phyloP scores from a whole-genome alignment of 352 stramenopile species.

The Phytophthora tentaculata region DNA sequence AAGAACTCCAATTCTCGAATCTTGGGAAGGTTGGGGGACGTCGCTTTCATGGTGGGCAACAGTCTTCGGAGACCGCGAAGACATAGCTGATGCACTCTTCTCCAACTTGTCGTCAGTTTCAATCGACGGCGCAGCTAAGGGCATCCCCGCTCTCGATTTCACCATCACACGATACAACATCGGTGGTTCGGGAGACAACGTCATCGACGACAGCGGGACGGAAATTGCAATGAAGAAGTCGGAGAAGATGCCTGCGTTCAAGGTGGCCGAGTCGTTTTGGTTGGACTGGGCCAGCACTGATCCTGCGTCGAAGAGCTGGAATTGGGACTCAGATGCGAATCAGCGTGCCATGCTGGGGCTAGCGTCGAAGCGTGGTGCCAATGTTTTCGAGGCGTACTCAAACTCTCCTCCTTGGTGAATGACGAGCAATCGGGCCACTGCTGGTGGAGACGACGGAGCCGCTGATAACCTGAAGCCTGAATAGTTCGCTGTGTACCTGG shows the following conservation, averaged over 20 bases:
- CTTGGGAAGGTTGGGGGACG: conserved; percentile 53
- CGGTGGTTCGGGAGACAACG: conserved; percentile 41
- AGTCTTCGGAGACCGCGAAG: conserved; percentile 29
- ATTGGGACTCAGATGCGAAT: conserved; percentile 43
- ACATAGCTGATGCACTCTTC: conserved; percentile 50
- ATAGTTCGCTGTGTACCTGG: conserved; percentile 37
- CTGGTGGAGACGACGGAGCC: conserved; percentile 39
- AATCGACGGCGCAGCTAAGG: conserved; percentile 15
- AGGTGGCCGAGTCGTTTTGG: conserved; percentile 49
- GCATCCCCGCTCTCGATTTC: conserved; percentile 35
- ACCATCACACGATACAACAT: conserved; percentile 65
- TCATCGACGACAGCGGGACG: conserved; percentile 43
- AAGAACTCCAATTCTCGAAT: conserved; percentile 1
- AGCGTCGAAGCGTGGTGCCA: conserved; percentile 37
- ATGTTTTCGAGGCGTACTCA: conserved; percentile 52
- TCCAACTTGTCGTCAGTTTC: conserved; percentile 38
- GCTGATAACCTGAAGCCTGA: conserved; percentile 44
- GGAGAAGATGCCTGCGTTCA: conserved; percentile 48
- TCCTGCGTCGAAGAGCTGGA: conserved; percentile 33
- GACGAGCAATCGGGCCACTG: conserved; percentile 23
- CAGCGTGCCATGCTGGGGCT: conserved; percentile 45
- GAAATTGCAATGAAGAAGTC: conserved; percentile 46
- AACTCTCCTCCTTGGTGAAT: conserved; percentile 68
- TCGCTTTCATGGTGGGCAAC: conserved; percentile 63
- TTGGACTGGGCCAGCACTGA: conserved; percentile 44